Conservation (phyloP, 176 grass and related monocot genomes). For the Saccharum spontaneum region DNA sequence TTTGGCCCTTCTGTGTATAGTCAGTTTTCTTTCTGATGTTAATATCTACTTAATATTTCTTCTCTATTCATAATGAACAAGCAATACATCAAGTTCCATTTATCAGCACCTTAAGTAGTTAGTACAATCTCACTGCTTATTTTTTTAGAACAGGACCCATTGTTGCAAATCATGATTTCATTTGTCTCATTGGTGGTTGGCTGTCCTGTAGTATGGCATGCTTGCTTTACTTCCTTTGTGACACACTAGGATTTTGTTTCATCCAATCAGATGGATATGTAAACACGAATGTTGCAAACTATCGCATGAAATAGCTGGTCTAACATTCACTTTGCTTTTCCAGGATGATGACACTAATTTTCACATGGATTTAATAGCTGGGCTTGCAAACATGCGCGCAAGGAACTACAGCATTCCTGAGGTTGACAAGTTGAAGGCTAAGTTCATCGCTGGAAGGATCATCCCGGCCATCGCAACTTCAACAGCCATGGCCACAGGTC, state of each 20-base stretch:
- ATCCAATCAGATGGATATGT: neutral
- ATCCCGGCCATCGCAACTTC: constrained; percentile 75
- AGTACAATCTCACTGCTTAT: neutral
- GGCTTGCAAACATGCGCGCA: constrained; percentile 79
- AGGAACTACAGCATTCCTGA: constrained; percentile 77
- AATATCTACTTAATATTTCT: neutral
- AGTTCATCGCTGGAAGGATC: constrained; percentile 77
- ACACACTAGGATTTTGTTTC: neutral
- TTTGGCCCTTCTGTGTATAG: neutral
- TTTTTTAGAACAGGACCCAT: neutral
- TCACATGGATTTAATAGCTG: constrained; percentile 77
- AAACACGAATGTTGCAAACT: neutral
- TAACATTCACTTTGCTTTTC: constrained; percentile 3
- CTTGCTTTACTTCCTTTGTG: neutral
- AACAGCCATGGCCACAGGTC: constrained; percentile 76
- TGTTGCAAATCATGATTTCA: neutral
- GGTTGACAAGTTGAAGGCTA: constrained; percentile 78
- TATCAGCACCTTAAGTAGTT: neutral
- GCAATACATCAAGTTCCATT: neutral
- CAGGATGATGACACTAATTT: constrained; percentile 88
- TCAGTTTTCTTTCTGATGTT: constrained; percentile 4
- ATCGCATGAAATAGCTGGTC: neutral
- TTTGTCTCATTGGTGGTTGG: neutral
- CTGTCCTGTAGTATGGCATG: neutral
- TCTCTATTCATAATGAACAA: neutral